phyloP scores from a whole-genome alignment of 371 early-diverging fungal species.

The Mucor indicus region DNA sequence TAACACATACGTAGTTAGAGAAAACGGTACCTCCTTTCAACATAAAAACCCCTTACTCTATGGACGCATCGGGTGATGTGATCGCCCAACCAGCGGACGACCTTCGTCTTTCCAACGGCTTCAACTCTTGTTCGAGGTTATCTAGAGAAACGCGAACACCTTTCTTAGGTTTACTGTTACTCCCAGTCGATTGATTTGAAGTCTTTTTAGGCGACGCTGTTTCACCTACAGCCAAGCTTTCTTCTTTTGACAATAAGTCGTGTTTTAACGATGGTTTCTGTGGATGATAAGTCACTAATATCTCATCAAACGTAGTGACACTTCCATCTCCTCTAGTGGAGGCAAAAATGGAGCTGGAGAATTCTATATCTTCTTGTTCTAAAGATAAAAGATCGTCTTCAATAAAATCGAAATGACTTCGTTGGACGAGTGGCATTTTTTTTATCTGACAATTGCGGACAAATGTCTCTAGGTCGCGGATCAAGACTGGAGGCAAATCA shows the following conservation, averaged over 20 bases:
- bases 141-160: constrained; percentile 1
- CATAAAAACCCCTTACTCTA: constrained; percentile 2
- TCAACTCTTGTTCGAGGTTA: not conserved
- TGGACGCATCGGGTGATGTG: not conserved
- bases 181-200: not conserved
- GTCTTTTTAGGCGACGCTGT: not conserved
- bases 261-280: constrained; percentile 1
- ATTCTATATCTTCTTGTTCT: constrained; percentile 24
- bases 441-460: constrained; percentile 18
- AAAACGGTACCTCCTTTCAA: not conserved
- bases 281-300: constrained; percentile 24
- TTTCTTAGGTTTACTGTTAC: constrained; percentile 3
- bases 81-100: constrained; percentile 13
- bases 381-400: not conserved
- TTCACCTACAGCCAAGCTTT: not conserved
- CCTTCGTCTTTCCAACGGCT: not conserved
- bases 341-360: constrained; percentile 31
- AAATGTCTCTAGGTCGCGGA: constrained; percentile 26
- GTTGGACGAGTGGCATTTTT: constrained; percentile 14
- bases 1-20: too few relatives aligned
- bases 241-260: constrained; percentile 22
- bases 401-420: not conserved
- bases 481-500: constrained; percentile 7
- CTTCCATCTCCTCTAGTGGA: constrained; percentile 22
- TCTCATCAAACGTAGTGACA: constrained; percentile 15